Evolutionary conservation across 495 filamentous ascomycete species (phyloP).

Genomic region (Penicillium cataractarum): DNA sequence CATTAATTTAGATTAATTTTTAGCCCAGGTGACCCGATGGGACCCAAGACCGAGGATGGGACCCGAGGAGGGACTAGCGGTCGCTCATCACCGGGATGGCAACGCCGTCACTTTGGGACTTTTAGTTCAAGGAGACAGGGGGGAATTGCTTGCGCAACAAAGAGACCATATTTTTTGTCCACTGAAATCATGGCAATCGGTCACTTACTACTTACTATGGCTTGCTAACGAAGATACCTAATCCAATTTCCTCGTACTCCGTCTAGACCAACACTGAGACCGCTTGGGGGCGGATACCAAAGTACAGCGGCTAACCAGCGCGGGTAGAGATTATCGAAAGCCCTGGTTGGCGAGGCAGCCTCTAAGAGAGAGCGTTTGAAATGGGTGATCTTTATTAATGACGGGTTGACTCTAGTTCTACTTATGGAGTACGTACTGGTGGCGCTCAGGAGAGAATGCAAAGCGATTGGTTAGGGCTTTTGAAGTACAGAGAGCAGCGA

Average conservation of each 20-base stretch:
- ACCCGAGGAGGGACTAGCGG: conserved; percentile 2
- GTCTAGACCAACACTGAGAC: neutral
- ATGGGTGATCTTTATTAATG: neutral
- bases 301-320: conserved; percentile 28
- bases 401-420: neutral
- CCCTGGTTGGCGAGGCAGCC: conserved; percentile 1
- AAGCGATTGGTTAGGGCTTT: neutral
- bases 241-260: neutral
- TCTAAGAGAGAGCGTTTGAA: neutral
- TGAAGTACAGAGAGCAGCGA: no score
- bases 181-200: neutral
- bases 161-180: neutral
- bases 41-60: conserved; percentile 1
- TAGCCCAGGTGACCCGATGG: neutral
- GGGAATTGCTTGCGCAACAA: neutral
- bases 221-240: neutral
- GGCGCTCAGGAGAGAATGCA: neutral
- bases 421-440: neutral
- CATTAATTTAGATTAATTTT: no score
- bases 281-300: conserved; percentile 16
- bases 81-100: neutral
- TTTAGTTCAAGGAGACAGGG: neutral
- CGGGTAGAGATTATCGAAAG: conserved; percentile 17
- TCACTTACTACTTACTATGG: neutral
- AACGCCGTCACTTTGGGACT: neutral